A percentile compares a stretch with the other conserved stretches of the same genome.
Conservation (phyloP, 2,329 filamentous ascomycete species). For the Arthrobotrys entomopaga region DNA sequence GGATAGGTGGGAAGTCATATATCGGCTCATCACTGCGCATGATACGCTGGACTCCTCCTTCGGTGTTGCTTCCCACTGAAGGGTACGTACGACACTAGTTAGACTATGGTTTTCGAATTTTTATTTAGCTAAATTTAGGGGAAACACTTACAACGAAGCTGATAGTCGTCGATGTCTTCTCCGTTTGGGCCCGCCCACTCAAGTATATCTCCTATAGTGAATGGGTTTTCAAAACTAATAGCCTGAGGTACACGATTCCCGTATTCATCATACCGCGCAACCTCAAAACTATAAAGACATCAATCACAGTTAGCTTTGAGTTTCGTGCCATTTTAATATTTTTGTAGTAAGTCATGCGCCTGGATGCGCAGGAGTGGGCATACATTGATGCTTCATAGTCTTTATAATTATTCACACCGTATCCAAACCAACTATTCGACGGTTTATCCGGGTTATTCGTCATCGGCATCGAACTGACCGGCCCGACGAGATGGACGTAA, state of each 20-base stretch:
- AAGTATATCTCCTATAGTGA: constrained; percentile 32
- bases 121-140: too few relatives aligned
- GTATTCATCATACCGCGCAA: constrained; percentile 15
- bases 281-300: constrained; percentile 26
- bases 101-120: background rate
- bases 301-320: background rate
- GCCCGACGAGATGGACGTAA: constrained; percentile 34
- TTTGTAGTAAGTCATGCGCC: background rate
- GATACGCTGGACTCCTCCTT: constrained; percentile 25
- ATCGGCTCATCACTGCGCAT: constrained; percentile 30
- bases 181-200: constrained; percentile 42
- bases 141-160: constrained; percentile 31
- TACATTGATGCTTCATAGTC: constrained; percentile 42
- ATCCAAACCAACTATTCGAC: constrained; percentile 34
- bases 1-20: constrained; percentile 29
- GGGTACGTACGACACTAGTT: background rate
- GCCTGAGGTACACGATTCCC: constrained; percentile 13
- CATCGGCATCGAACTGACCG: constrained; percentile 20
- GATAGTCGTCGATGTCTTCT: constrained; percentile 24
- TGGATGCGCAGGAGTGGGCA: background rate
- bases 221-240: constrained; percentile 19
- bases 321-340: background rate
- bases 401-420: constrained; percentile 17
- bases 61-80: constrained; percentile 32
- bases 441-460: constrained; percentile 33